These are phyloP conservation scores for Isabelozyma heimii DNA, from an alignment of 805 yeast genomes.

Conservation along the genomic window DNA sequence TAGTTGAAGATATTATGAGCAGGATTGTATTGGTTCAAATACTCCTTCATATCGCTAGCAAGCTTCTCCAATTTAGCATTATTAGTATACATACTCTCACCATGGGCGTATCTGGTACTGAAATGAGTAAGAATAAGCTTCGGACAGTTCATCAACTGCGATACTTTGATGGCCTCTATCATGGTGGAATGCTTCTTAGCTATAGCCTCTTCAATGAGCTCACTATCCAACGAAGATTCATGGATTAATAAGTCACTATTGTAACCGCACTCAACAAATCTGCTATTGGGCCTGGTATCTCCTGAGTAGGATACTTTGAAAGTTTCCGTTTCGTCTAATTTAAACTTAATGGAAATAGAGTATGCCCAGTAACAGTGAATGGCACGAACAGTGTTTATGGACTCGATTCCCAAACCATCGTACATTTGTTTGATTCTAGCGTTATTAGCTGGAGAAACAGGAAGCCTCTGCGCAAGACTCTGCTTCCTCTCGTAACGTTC, in stretches of 20 bases:
- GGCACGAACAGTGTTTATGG: conserved; percentile 67
- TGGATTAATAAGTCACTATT: conserved; percentile 77
- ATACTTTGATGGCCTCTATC: conserved; percentile 76
- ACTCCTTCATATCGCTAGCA: conserved; percentile 21
- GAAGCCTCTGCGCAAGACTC: conserved; percentile 14
- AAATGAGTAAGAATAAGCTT: conserved; percentile 84
- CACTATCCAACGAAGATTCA: conserved; percentile 90
- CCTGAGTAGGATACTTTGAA: conserved; percentile 90
- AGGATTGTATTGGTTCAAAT: conserved; percentile 21
- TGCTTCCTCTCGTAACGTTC: conserved; percentile 23
- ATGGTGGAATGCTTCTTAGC: conserved; percentile 85
- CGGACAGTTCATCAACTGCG: conserved; percentile 67
- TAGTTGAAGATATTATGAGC: conserved; percentile 23
- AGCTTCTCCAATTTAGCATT: conserved; percentile 17
- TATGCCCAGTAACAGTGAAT: conserved; percentile 84
- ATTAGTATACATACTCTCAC: conserved; percentile 25
- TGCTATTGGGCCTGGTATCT: conserved; percentile 81
- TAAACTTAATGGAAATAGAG: conserved; percentile 52
- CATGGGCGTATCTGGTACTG: conserved; percentile 71
- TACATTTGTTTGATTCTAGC: conserved; percentile 32
- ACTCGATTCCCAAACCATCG: conserved; percentile 39
- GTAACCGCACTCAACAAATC: conserved; percentile 64
- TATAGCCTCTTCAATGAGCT: conserved; percentile 70
- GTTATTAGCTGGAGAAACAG: conserved; percentile 24
- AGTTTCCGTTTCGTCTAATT: conserved; percentile 32